These are phyloP conservation scores for Teratosphaeria epicoccoides DNA, from an alignment of 2,329 filamentous ascomycete genomes.

Conservation along the genomic window DNA sequence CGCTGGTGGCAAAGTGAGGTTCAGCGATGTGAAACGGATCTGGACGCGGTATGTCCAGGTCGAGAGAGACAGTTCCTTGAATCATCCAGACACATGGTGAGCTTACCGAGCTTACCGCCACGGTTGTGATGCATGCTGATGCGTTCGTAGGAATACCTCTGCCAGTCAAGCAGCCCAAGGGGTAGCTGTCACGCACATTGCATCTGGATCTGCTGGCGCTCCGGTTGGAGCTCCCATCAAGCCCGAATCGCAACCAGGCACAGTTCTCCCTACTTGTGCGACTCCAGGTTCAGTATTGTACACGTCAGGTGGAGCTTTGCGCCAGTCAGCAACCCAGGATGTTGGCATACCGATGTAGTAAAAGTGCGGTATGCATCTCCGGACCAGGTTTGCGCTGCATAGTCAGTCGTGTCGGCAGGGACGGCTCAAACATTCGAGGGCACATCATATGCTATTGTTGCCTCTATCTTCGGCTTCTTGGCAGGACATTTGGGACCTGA, in stretches of 20 bases:
- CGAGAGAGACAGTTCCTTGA: slow-evolving; percentile 4
- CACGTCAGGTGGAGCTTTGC: background rate
- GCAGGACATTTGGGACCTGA: too few relatives aligned
- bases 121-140: background rate
- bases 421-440: too few relatives aligned
- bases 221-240: background rate
- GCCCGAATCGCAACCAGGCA: background rate
- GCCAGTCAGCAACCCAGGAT: background rate
- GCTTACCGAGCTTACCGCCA: background rate
- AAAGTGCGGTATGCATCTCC: too few relatives aligned
- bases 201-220: background rate
- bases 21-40: slow-evolving; percentile 5
- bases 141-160: background rate
- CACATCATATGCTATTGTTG: too few relatives aligned
- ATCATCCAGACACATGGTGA: slow-evolving; percentile 6
- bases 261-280: background rate
- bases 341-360: background rate
- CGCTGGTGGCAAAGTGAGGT: slow-evolving; percentile 4
- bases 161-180: background rate
- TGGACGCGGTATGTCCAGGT: slow-evolving; percentile 5
- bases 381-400: too few relatives aligned
- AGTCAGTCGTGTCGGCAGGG: too few relatives aligned
- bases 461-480: too few relatives aligned
- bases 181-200: background rate
- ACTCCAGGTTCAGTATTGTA: background rate